phyloP scores from a whole-genome alignment of 768 basidiomycete genomes.

The Mycena venus region DNA sequence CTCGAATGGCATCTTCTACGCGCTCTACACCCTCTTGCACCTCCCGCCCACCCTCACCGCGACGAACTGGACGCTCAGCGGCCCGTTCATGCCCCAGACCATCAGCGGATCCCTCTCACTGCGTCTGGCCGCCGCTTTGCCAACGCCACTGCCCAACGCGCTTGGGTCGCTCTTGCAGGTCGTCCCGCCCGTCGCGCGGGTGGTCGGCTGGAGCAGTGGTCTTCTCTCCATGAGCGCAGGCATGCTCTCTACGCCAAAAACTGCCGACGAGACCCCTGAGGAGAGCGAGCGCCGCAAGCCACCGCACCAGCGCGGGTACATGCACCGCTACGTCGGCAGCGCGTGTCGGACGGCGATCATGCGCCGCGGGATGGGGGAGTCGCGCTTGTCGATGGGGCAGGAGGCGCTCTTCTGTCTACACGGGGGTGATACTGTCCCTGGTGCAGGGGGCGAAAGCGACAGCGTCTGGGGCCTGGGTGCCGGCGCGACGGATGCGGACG shows the following conservation, averaged over 20 bases:
- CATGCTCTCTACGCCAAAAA: neutral
- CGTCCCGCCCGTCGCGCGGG: constrained; percentile 16
- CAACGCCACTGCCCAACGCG: neutral
- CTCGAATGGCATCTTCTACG: constrained; percentile 34
- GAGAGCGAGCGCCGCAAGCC: neutral
- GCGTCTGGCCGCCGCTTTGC: neutral
- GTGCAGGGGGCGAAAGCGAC: neutral
- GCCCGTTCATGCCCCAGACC: neutral
- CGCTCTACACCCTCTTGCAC: constrained; percentile 19
- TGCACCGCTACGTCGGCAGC: constrained; percentile 8
- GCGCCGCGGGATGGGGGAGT: constrained; percentile 12
- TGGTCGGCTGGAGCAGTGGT: constrained; percentile 20
- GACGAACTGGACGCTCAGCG: neutral
- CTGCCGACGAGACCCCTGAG: too few species aligned
- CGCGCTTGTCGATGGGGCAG: constrained; percentile 28
- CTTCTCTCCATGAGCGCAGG: constrained; percentile 14
- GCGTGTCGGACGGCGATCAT: neutral
- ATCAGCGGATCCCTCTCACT: neutral
- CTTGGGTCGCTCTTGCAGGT: constrained; percentile 24
- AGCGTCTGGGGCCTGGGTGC: constrained; percentile 30
- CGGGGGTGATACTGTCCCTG: neutral
- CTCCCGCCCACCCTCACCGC: neutral
- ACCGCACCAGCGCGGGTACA: constrained; percentile 19
- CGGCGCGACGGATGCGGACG: constrained; percentile 11
- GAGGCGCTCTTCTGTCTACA: constrained; percentile 27